These are phyloP conservation scores for Truncatella angustata DNA, from an alignment of 2,329 filamentous ascomycete genomes.

Conservation along the genomic window DNA sequence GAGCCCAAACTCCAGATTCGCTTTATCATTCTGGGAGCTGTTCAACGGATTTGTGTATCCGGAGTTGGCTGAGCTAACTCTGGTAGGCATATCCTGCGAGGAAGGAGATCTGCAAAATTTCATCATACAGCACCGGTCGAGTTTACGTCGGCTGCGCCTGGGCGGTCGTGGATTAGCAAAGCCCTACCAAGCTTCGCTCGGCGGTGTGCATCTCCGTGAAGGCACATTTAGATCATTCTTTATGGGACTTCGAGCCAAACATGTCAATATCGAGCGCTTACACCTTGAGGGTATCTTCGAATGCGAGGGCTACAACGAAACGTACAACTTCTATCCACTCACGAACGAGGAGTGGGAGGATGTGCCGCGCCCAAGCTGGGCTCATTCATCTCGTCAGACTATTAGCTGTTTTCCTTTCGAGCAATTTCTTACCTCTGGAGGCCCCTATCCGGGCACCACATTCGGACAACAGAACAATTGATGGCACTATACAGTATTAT, in stretches of 20 bases:
- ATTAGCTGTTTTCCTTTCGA: constrained; percentile 39
- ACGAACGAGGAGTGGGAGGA: constrained; percentile 40
- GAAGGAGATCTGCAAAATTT: constrained; percentile 43
- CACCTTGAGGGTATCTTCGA: constrained; percentile 46
- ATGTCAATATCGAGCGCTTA: constrained; percentile 38
- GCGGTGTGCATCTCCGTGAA: constrained; percentile 42
- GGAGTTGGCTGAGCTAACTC: constrained; percentile 38
- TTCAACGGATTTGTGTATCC: constrained; percentile 35
- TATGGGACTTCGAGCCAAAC: constrained; percentile 32
- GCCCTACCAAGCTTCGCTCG: constrained; percentile 36
- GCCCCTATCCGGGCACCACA: constrained; percentile 30
- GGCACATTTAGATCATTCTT: constrained; percentile 45
- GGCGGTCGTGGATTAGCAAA: constrained; percentile 42
- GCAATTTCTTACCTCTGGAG: constrained; percentile 37
- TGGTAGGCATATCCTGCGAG: constrained; percentile 42
- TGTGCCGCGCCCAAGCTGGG: constrained; percentile 26
- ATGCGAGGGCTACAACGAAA: constrained; percentile 37
- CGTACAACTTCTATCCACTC: constrained; percentile 40
- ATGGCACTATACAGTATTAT: background rate
- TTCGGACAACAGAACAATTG: constrained; percentile 18
- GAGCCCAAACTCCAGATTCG: constrained; percentile 37
- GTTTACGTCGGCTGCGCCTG: constrained; percentile 39
- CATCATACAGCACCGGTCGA: constrained; percentile 36
- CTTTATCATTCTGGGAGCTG: constrained; percentile 38
- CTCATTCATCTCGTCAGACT: constrained; percentile 27